Base-by-base conservation (phyloP, 2,329 filamentous ascomycete genomes). In the Amesomyces nigricolor region DNA sequence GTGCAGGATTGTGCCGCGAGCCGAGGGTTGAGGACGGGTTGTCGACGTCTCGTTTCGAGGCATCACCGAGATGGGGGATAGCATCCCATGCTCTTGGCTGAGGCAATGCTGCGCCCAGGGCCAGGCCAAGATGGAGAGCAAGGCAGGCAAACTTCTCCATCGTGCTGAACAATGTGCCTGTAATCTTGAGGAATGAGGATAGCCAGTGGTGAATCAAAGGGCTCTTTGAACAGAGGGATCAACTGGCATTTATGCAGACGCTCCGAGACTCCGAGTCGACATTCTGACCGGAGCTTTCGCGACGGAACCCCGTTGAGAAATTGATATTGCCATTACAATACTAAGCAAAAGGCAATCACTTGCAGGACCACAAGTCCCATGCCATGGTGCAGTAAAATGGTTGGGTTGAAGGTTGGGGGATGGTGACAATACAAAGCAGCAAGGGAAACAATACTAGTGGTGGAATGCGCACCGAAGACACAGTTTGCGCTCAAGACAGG, bases 81-180 rank as follows among this genome's bases (percentile, higher is more conserved):
- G 53, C 35, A 4, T 46, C 47, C 29, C 7, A 39, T 5, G 13
- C 42, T 9, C 13, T 11, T 13, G 47, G 9, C 8, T 17, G 17
- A 14, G 13, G 29, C 22, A 43, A 9, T 9, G 38, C 43, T 16
- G 48, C 17, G 2, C 30, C 46, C 9, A 11, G 30, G 4, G 26
- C 35, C 10, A 38, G 17, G 4, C 44, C 42, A 53, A 64, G 40
- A 47, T 55, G 14, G 51, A 57, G 14, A 47, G 50, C 8, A 30
- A 44, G 16, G 47, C 29, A 52, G 9, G 40, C 14, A n/a, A 59
- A 17, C 22, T 52, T 43, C 16, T 19, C 44, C 22, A 49, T 48
- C 13, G 53, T 40, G 16, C 35, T 3, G 13, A 32, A 16, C 8
- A 11, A 7, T 4, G 8, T 2, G 5, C 7, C 16, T 16, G 13